Evolutionary conservation across 2,329 filamentous ascomycete genomes (phyloP).

Genomic region (Pezicula carpinea): DNA sequence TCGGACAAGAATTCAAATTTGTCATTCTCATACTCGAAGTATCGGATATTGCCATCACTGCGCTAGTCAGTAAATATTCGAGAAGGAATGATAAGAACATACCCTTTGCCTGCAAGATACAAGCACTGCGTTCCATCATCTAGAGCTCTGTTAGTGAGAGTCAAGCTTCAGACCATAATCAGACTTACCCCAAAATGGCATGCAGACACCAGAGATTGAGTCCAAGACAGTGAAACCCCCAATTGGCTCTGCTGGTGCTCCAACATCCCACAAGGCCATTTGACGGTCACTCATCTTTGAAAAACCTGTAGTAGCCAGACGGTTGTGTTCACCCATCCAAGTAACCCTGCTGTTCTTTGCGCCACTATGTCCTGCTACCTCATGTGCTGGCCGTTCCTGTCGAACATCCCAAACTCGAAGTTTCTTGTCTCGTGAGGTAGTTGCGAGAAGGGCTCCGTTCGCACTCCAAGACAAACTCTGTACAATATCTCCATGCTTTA

Average conservation of each 20-base stretch:
- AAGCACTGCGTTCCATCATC: slow-evolving; percentile 91
- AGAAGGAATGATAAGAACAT: slow-evolving; percentile 30
- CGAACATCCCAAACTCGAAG: slow-evolving; percentile 95
- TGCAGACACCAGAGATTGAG: slow-evolving; percentile 95
- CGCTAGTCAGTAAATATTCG: slow-evolving; percentile 7
- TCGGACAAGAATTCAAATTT: slow-evolving; percentile 97
- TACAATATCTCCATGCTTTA: slow-evolving; percentile 88
- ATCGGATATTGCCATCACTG: slow-evolving; percentile 97
- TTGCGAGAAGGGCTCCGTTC: slow-evolving; percentile 78
- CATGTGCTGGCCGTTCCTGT: slow-evolving; percentile 82
- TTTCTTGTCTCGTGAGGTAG: slow-evolving; percentile 97
- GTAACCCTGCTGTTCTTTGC: slow-evolving; percentile 97
- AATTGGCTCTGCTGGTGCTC: slow-evolving; percentile 73
- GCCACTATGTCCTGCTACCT: slow-evolving; percentile 79
- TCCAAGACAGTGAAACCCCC: slow-evolving; percentile 88
- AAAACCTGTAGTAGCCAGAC: slow-evolving; percentile 94
- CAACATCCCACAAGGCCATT: slow-evolving; percentile 90
- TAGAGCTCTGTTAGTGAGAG: slow-evolving; percentile 25
- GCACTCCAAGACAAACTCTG: slow-evolving; percentile 96
- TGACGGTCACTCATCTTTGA: slow-evolving; percentile 98
- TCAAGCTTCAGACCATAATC: slow-evolving; percentile 14
- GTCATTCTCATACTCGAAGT: slow-evolving; percentile 97
- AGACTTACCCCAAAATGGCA: slow-evolving; percentile 88
- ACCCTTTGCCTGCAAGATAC: slow-evolving; percentile 97
- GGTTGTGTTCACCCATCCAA: slow-evolving; percentile 96